Base-by-base conservation (phyloP, 2,329 filamentous ascomycete species). In the Basipetospora chlamydospora region DNA sequence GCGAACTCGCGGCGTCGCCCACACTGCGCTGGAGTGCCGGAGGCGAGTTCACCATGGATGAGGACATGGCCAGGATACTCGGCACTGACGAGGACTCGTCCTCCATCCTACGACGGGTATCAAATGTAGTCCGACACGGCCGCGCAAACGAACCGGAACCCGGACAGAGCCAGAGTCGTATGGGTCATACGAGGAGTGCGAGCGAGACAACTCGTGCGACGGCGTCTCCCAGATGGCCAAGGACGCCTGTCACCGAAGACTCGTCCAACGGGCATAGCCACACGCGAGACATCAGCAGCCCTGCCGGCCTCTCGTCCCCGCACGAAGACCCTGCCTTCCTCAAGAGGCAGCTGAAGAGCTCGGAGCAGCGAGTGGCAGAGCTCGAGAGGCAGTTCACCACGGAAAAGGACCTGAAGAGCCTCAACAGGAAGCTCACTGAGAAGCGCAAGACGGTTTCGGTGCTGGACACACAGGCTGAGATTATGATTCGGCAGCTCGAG, bases 381-480 rank as follows among this genome's bases (percentile, higher is more conserved):
- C 72, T 98, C 36, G 81, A 88, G 55, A 69, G 77, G n/a, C 79
- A 85, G 44, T 83, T 84, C 48, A 67, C 60, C 33, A 69, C 67
- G 3, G 73, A 77, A 44, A 74, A 74, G 46, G 71, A 75, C 40
- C 55, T 77, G 17, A 80, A 80, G 57, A 80, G 77, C 47, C 75
- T 92, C 21, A 92, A 92, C 56, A 86, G 80, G 47, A 88, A 87
- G 52, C 64, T 96, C 17, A 70, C 82, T 25, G 87, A 96, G 57
- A 96, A 96, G 63, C 73, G 90, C 40, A 94, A 92, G 49, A 96
- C 90, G 0, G 90, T 98, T 54, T 88, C 88, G 6, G 82, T 92
- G 13, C 66, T 96, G 35, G 88, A 96, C 53, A 88, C 87, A 1
- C 85, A 95, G 57, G 85, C 86, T 35, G 88, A 96, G 58, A 87